phyloP scores from a whole-genome alignment of 2,329 filamentous ascomycete species.

The Paradendryphiella salina region DNA sequence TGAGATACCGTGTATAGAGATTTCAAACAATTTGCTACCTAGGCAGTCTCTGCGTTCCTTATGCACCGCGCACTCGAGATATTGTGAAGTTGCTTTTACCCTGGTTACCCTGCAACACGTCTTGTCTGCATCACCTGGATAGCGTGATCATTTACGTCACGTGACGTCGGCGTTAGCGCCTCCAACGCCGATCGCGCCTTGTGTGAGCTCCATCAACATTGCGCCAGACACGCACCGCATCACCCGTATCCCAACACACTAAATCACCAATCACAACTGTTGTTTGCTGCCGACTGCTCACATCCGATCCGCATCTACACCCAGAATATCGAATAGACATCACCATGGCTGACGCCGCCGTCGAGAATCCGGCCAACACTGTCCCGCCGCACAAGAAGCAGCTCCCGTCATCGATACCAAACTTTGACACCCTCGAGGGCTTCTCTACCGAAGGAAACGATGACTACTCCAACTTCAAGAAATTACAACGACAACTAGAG shows the following conservation, averaged over 20 bases:
- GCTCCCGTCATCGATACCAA: constrained; percentile 77
- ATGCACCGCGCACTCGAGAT: not conserved
- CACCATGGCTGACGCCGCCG: constrained; percentile 80
- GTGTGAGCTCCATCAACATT: constrained; percentile 35
- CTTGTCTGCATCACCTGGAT: not conserved
- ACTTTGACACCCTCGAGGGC: constrained; percentile 87
- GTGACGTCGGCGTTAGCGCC: constrained; percentile 32
- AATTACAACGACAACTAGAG: constrained; percentile 94
- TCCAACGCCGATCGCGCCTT: constrained; percentile 27
- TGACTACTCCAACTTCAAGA: constrained; percentile 94
- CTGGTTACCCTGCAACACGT: not conserved
- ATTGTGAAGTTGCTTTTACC: constrained; percentile 4
- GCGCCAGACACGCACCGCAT: constrained; percentile 25
- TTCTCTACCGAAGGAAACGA: constrained; percentile 79
- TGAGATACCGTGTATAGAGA: not conserved
- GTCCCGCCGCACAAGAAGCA: constrained; percentile 80
- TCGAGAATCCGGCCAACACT: constrained; percentile 77
- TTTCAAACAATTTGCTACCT: not conserved
- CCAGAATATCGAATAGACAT: constrained; percentile 2
- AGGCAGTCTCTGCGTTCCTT: not conserved
- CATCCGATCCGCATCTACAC: constrained; percentile 3
- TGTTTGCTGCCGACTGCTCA: constrained; percentile 3
- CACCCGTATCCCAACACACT: constrained; percentile 3
- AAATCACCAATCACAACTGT: constrained; percentile 1
- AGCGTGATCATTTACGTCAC: constrained; percentile 14